phyloP scores from a whole-genome alignment of 192 early-diverging fungal species.

The Backusella morwellensis region DNA sequence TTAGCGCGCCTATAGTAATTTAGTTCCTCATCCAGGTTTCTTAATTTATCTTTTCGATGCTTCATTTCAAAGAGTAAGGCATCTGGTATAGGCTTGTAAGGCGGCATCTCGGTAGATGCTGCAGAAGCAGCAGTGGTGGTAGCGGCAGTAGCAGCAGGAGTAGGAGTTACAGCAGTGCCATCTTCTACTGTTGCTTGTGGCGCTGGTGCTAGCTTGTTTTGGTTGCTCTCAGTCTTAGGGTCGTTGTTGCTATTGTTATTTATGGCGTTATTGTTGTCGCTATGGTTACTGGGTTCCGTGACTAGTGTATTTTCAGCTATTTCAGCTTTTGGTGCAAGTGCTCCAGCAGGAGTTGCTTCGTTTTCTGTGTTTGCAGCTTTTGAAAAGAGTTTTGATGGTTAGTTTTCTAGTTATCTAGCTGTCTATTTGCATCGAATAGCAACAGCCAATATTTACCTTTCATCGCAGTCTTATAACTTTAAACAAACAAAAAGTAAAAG shows the following conservation, averaged over 20 bases:
- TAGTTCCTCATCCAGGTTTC: background rate
- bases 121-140: background rate
- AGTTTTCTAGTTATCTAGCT: background rate
- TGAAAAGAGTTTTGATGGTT: background rate
- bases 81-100: background rate
- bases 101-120: slow-evolving; percentile 4
- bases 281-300: background rate
- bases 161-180: background rate
- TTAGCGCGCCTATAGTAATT: background rate
- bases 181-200: background rate
- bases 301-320: background rate
- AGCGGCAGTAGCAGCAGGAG: background rate
- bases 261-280: background rate
- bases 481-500: background rate
- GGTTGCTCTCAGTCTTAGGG: background rate
- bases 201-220: background rate
- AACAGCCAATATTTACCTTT: background rate
- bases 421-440: background rate
- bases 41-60: background rate
- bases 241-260: background rate
- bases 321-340: slow-evolving; percentile 5
- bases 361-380: slow-evolving; percentile 2
- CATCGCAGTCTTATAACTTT: background rate
- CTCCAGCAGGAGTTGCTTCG: slow-evolving; percentile 2
- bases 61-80: slow-evolving; percentile 1